Conservation (phyloP, 305 asterid genomes). For the Solanum hybrid region DNA sequence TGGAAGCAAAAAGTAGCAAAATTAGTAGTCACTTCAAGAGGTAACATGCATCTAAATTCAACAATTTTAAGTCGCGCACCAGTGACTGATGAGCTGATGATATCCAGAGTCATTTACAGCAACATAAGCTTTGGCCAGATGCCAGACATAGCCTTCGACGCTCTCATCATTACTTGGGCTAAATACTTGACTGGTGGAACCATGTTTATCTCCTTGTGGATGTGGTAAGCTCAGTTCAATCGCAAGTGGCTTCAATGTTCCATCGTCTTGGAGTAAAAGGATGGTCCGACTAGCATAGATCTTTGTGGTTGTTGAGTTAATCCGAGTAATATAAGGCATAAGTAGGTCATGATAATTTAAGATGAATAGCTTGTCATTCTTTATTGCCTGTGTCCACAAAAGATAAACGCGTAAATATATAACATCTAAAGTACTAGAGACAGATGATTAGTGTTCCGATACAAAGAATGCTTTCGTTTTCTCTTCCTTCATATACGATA, state of each 20-base stretch:
- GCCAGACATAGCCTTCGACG: conserved; percentile 52
- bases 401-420: background rate
- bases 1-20: background rate
- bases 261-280: conserved; percentile 49
- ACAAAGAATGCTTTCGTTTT: background rate
- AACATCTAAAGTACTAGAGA: background rate
- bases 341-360: conserved; percentile 65
- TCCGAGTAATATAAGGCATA: conserved; percentile 51
- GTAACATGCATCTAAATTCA: background rate
- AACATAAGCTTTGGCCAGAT: conserved; percentile 66
- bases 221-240: conserved; percentile 75
- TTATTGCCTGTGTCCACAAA: conserved; percentile 38
- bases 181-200: conserved; percentile 41
- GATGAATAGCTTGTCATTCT: conserved; percentile 37
- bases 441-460: background rate
- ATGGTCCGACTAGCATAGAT: conserved; percentile 64
- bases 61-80: conserved; percentile 13
- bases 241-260: conserved; percentile 54
- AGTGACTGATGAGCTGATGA: conserved; percentile 76
- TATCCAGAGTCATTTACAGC: conserved; percentile 69
- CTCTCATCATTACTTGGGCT: conserved; percentile 49
- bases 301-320: conserved; percentile 58
- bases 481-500: background rate
- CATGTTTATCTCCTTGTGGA: conserved; percentile 42
- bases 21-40: background rate